phyloP scores from a whole-genome alignment of 1,284 basidiomycete genomes.

The Sanghuangporus weigelae region DNA sequence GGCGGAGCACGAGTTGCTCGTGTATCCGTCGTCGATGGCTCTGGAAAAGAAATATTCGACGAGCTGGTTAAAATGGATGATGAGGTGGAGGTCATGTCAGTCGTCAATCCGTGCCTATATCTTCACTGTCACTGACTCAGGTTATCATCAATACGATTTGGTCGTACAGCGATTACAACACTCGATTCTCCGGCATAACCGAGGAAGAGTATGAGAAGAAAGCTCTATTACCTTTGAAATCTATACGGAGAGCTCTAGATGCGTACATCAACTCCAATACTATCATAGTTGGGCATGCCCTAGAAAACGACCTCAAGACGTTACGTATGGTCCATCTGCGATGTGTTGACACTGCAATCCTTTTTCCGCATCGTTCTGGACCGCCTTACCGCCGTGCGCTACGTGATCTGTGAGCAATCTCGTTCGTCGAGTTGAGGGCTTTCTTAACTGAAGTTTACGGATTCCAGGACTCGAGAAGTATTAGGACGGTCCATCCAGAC shows the following conservation, averaged over 20 bases:
- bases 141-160: background rate
- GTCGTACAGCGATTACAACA: conserved; percentile 73
- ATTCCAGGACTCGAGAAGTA: conserved; percentile 64
- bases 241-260: conserved; percentile 64
- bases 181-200: conserved; percentile 84
- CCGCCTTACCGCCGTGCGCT: conserved; percentile 75
- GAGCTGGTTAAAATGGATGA: conserved; percentile 77
- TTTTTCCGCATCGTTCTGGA: conserved; percentile 81
- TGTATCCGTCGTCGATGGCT: conserved; percentile 78
- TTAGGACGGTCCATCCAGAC: conserved; percentile 74
- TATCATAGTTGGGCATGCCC: conserved; percentile 76
- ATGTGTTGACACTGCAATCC: conserved; percentile 78
- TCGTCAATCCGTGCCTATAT: conserved; percentile 18
- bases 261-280: conserved; percentile 71
- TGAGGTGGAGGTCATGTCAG: conserved; percentile 73
- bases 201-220: conserved; percentile 48
- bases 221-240: conserved; percentile 59
- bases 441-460: background rate
- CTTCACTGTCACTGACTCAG: conserved; percentile 13
- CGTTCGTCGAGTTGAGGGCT: background rate
- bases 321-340: conserved; percentile 77
- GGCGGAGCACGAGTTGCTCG: conserved; percentile 84
- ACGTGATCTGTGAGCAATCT: conserved; percentile 61
- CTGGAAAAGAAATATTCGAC: conserved; percentile 73
- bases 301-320: conserved; percentile 89